Evolutionary conservation across 2,329 filamentous ascomycete genomes (phyloP).

Genomic region (Aspergillus spinulosporus): DNA sequence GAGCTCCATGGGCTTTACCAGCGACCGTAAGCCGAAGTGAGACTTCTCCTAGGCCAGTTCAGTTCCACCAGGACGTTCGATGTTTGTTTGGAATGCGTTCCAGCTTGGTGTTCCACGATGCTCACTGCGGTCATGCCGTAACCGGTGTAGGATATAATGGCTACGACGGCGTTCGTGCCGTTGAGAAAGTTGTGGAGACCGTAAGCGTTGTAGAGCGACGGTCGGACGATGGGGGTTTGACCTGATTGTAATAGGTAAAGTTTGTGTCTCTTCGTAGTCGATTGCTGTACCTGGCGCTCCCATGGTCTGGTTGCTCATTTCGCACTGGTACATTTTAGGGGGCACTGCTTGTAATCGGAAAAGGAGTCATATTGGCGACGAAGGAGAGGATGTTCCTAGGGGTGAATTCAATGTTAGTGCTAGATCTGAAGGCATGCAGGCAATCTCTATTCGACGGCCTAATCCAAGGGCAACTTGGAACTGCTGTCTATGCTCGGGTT

Average conservation of each 20-base stretch:
- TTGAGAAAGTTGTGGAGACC: conserved; percentile 98
- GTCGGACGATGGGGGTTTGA: conserved; percentile 89
- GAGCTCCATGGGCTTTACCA: too few relatives aligned
- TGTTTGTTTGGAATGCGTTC: too few relatives aligned
- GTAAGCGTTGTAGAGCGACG: conserved; percentile 92
- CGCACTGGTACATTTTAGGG: conserved; percentile 98
- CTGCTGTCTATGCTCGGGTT: conserved; percentile 25
- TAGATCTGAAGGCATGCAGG: conserved; percentile 83
- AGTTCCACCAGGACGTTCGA: too few relatives aligned
- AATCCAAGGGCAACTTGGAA: conserved; percentile 24
- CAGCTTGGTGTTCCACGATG: too few relatives aligned
- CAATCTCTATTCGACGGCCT: conserved; percentile 73
- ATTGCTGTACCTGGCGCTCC: conserved; percentile 87
- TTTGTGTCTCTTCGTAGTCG: conserved; percentile 91
- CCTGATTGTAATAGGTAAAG: conserved; percentile 91
- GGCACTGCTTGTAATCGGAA: conserved; percentile 97
- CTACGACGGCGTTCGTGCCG: conserved; percentile 90
- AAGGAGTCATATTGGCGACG: conserved; percentile 97
- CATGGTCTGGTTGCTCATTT: conserved; percentile 99
- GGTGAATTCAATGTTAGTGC: conserved; percentile 90
- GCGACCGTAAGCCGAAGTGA: too few relatives aligned
- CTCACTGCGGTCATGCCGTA: conserved; percentile 88
- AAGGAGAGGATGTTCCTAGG: conserved; percentile 98
- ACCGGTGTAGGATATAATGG: conserved; percentile 96
- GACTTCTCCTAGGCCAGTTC: too few relatives aligned